These are phyloP conservation scores for Globisporangium radiosum DNA, from an alignment of 352 stramenopile genomes.

Conservation along the genomic window DNA sequence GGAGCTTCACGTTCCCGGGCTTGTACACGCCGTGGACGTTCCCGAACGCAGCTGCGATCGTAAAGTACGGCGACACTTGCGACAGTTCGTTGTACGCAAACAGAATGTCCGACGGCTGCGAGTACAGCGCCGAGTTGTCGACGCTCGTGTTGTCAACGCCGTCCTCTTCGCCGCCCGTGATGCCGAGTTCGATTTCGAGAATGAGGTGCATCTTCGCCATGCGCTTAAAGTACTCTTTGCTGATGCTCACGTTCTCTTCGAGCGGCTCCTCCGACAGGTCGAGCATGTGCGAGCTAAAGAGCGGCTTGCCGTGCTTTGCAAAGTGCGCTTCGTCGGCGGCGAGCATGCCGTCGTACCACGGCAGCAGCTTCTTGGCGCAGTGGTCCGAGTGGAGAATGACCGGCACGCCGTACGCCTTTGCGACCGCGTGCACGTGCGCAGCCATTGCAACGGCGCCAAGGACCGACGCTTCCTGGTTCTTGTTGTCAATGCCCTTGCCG, in stretches of 20 bases:
- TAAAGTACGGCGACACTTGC: slow-evolving; percentile 91
- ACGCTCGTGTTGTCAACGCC: slow-evolving; percentile 97
- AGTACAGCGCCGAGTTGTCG: slow-evolving; percentile 91
- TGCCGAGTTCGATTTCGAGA: slow-evolving; percentile 97
- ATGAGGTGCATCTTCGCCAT: slow-evolving; percentile 95
- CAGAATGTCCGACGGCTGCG: slow-evolving; percentile 92
- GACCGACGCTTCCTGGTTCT: slow-evolving; percentile 83
- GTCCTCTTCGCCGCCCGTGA: slow-evolving; percentile 98
- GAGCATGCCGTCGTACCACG: slow-evolving; percentile 97
- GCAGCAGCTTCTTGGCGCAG: slow-evolving; percentile 97
- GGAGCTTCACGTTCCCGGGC: slow-evolving; percentile 97
- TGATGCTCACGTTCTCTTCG: slow-evolving; percentile 97
- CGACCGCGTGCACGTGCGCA: slow-evolving; percentile 95
- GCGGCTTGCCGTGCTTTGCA: slow-evolving; percentile 87
- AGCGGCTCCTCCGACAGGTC: slow-evolving; percentile 97
- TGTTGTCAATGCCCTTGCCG: slow-evolving; percentile 96
- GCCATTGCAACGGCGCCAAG: slow-evolving; percentile 87
- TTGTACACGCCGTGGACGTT: slow-evolving; percentile 99
- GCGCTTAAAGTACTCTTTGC: slow-evolving; percentile 97
- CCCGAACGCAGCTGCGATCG: slow-evolving; percentile 94
- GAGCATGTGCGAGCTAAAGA: slow-evolving; percentile 99
- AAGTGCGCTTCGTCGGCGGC: slow-evolving; percentile 96
- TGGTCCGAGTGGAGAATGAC: slow-evolving; percentile 99
- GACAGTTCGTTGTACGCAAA: slow-evolving; percentile 94
- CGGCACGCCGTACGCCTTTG: slow-evolving; percentile 94